Conservation (phyloP, 2,329 filamentous ascomycete genomes). For the Zalaria sp. region DNA sequence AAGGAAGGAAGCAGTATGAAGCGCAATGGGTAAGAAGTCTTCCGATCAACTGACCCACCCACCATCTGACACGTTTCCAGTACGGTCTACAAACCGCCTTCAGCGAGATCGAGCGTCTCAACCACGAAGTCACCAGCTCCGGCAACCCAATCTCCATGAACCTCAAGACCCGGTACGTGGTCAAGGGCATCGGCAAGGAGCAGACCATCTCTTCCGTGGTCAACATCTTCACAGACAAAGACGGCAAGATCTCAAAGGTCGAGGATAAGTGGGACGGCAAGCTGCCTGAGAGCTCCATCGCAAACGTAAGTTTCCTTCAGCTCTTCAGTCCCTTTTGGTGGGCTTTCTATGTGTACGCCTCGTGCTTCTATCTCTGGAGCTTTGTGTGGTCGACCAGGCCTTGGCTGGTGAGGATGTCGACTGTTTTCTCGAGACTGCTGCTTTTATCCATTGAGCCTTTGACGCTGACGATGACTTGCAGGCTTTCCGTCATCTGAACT, state of each 20-base stretch:
- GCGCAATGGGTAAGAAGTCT: constrained; percentile 28
- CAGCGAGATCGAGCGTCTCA: constrained; percentile 40
- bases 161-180: constrained; percentile 36
- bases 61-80: constrained; percentile 9
- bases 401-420: constrained; percentile 24
- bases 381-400: constrained; percentile 23
- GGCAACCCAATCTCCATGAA: constrained; percentile 48
- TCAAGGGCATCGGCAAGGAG: constrained; percentile 40
- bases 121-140: constrained; percentile 36
- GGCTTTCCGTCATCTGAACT: constrained; percentile 39
- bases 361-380: constrained; percentile 24
- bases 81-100: constrained; percentile 48
- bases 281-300: constrained; percentile 34
- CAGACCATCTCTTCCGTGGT: constrained; percentile 35
- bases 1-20: constrained; percentile 38
- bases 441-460: too few relatives aligned
- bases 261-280: constrained; percentile 43
- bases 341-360: constrained; percentile 22
- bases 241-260: constrained; percentile 35
- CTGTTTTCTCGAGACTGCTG: constrained; percentile 2
- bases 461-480: constrained; percentile 10
- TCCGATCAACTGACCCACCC: background rate
- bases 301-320: constrained; percentile 31
- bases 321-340: constrained; percentile 24
- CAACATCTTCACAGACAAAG: constrained; percentile 29